These are phyloP conservation scores for Metschnikowia similis DNA, from an alignment of 805 yeast genomes.

Conservation along the genomic window DNA sequence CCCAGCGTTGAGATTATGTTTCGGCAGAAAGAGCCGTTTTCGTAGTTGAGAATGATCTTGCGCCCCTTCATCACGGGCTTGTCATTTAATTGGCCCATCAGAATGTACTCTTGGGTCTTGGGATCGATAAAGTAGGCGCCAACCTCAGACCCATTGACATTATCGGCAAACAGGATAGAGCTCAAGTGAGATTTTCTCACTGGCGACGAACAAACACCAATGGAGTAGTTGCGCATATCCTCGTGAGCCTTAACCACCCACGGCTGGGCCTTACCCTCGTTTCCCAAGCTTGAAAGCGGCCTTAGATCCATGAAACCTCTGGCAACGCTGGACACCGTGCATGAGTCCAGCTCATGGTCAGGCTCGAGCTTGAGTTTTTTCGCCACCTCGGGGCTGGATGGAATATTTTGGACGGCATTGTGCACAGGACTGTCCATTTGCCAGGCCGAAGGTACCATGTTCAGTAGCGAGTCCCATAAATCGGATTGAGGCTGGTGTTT, in stretches of 20 bases:
- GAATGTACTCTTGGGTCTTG: conserved; percentile 36
- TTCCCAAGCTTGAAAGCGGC: conserved; percentile 42
- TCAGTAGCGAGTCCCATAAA: conserved; percentile 11
- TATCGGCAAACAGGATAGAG: conserved; percentile 32
- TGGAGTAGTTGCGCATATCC: conserved; percentile 65
- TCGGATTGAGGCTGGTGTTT: conserved; percentile 6
- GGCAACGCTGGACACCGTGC: conserved; percentile 40
- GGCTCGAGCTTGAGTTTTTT: conserved; percentile 3
- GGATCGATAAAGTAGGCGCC: conserved; percentile 56
- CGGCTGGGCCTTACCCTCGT: conserved; percentile 44
- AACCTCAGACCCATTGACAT: conserved; percentile 40
- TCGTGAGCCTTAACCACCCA: conserved; percentile 74
- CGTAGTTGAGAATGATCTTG: conserved; percentile 65
- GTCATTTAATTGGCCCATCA: conserved; percentile 60
- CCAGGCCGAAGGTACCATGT: conserved; percentile 6
- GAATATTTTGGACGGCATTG: background rate
- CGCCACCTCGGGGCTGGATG: background rate
- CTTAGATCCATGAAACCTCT: conserved; percentile 51
- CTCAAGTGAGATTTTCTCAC: conserved; percentile 26
- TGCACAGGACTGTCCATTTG: background rate
- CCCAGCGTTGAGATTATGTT: conserved; percentile 39
- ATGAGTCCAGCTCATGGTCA: conserved; percentile 26
- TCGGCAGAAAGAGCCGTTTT: conserved; percentile 59
- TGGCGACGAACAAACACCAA: conserved; percentile 68
- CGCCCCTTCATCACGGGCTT: conserved; percentile 68